These are phyloP conservation scores for Moringa oleifera DNA, from an alignment of 345 rosid species.

Conservation along the genomic window DNA sequence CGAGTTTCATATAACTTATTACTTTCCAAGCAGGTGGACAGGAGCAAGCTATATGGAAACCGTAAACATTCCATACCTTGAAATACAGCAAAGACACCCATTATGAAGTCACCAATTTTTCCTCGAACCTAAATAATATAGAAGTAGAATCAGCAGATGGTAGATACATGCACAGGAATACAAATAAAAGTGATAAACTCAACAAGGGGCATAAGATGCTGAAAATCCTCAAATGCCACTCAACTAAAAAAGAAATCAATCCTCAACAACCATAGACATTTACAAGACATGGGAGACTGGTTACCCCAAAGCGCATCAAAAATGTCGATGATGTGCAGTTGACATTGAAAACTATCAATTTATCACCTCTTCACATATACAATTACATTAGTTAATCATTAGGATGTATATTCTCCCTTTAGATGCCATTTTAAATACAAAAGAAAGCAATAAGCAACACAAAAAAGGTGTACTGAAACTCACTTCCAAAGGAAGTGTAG, in stretches of 20 bases:
- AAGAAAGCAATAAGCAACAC: not conserved
- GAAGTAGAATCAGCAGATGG: conserved; percentile 18
- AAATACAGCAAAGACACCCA: conserved; percentile 71
- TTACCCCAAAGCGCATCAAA: not conserved
- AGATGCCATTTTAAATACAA: not conserved
- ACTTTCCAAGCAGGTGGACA: not conserved
- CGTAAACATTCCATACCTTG: conserved; percentile 50
- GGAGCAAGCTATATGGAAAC: conserved; percentile 2
- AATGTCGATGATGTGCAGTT: not conserved
- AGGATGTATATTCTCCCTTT: not conserved
- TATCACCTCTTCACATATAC: not conserved
- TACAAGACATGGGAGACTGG: not conserved
- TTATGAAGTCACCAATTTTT: conserved; percentile 69
- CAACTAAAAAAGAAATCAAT: too few relatives aligned
- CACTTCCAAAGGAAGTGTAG: conserved; percentile 95
- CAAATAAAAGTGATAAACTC: conserved; percentile 2
- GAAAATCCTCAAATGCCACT: too few relatives aligned
- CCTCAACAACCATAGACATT: not conserved
- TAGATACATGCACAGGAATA: not conserved
- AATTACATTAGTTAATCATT: not conserved
- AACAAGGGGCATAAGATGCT: not conserved
- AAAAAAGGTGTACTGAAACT: conserved; percentile 9
- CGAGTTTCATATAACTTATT: not conserved
- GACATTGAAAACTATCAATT: not conserved
- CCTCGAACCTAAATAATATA: conserved; percentile 53